A percentile compares a stretch with the other conserved stretches of the same genome.
phyloP scores from a whole-genome alignment of 2,329 filamentous ascomycete species.

The Arthrobotrys iridis region DNA sequence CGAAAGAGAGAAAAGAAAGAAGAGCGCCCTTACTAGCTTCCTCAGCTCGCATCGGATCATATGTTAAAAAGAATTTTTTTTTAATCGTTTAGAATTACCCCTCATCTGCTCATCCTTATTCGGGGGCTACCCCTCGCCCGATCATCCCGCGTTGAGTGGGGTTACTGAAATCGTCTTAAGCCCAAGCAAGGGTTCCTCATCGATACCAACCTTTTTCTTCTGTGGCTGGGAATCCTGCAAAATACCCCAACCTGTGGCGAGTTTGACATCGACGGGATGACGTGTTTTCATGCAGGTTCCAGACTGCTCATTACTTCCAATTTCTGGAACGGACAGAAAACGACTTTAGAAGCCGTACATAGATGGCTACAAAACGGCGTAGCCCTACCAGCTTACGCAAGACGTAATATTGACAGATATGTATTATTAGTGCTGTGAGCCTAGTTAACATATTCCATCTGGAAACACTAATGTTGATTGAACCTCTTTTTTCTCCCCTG shows the following conservation, averaged over 20 bases:
- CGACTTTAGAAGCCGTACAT: conserved; percentile 12
- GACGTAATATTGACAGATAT: too few species aligned
- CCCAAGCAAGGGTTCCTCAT: conserved; percentile 34
- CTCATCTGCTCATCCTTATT: conserved; percentile 46
- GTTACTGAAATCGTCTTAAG: conserved; percentile 39
- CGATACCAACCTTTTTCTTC: conserved; percentile 7
- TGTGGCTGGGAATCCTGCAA: conserved; percentile 42
- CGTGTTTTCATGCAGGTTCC: conserved; percentile 51
- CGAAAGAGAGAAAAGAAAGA: not conserved
- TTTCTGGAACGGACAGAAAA: conserved; percentile 2
- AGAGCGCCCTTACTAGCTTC: conserved; percentile 22
- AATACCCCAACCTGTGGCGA: conserved; percentile 35
- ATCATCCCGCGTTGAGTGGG: conserved; percentile 50
- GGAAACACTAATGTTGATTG: too few species aligned
- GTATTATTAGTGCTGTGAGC: too few species aligned
- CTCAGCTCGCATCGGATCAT: not conserved
- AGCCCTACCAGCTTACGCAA: too few species aligned
- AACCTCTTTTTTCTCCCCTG: too few species aligned
- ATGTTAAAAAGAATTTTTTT: not conserved
- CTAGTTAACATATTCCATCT: too few species aligned
- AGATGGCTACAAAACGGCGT: not conserved
- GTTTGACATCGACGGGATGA: conserved; percentile 54
- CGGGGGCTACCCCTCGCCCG: conserved; percentile 53
- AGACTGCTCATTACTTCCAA: conserved; percentile 4
- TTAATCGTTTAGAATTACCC: conserved; percentile 24